Conservation (phyloP, 2,329 filamentous ascomycete species). For the Cadophora gregata region DNA sequence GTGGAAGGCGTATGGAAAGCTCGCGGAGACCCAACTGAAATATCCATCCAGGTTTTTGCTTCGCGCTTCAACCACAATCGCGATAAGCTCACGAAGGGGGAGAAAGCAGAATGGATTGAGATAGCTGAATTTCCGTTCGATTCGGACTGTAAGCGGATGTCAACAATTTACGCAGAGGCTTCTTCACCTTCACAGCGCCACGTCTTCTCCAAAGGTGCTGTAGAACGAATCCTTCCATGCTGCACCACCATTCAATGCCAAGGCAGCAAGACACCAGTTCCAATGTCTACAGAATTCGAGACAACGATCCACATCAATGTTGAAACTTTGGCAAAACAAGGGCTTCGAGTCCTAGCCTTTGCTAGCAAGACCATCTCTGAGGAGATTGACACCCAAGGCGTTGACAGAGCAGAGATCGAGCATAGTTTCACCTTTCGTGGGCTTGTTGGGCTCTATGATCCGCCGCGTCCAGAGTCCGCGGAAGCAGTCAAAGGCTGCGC, state of each 20-base stretch:
- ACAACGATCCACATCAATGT: slow-evolving; percentile 69
- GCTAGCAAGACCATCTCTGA: slow-evolving; percentile 50
- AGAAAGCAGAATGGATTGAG: slow-evolving; percentile 59
- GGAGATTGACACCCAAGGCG: no score
- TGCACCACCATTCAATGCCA: slow-evolving; percentile 59
- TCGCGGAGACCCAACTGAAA: slow-evolving; percentile 72
- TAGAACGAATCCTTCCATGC: slow-evolving; percentile 69
- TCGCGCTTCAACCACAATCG: slow-evolving; percentile 70
- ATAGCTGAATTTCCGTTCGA: slow-evolving; percentile 76
- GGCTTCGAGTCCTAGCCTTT: slow-evolving; percentile 72
- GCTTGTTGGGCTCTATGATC: slow-evolving; percentile 63
- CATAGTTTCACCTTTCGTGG: slow-evolving; percentile 74
- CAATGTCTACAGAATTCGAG: slow-evolving; percentile 57
- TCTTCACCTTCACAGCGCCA: no score
- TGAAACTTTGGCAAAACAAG: slow-evolving; percentile 68
- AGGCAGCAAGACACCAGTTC: slow-evolving; percentile 52
- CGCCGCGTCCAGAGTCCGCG: slow-evolving; percentile 61
- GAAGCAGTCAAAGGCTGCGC: slow-evolving; percentile 64
- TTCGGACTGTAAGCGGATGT: slow-evolving; percentile 78
- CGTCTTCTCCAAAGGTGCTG: slow-evolving; percentile 71
- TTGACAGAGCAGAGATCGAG: slow-evolving; percentile 58
- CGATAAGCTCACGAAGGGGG: slow-evolving; percentile 54
- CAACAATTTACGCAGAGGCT: no score
- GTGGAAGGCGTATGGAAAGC: slow-evolving; percentile 64
- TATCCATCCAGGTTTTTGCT: slow-evolving; percentile 77